These are phyloP conservation scores for Wickerhamiella sorbophila DNA, from an alignment of 805 yeast species.

Conservation along the genomic window DNA sequence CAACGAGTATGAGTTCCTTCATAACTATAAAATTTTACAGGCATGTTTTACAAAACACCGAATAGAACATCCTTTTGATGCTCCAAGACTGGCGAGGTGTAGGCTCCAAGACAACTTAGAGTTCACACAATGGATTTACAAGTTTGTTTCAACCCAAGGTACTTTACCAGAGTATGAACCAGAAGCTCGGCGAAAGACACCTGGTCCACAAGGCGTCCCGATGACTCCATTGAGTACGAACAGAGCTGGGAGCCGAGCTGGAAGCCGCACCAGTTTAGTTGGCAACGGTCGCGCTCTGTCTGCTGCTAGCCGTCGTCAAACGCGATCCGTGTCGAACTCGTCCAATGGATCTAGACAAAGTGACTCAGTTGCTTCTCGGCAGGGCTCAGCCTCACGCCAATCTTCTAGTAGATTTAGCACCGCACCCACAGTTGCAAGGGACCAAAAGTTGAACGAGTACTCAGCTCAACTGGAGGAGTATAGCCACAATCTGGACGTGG, in stretches of 20 bases:
- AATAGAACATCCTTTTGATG: constrained; percentile 63
- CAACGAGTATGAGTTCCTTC: constrained; percentile 60
- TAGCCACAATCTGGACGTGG: constrained; percentile 45
- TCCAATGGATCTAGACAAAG: background rate
- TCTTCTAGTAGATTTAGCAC: background rate
- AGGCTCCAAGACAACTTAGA: constrained; percentile 88
- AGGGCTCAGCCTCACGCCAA: background rate
- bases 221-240: too few species aligned
- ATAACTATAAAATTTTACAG: constrained; percentile 79
- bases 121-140: constrained; percentile 82
- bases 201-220: background rate
- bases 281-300: background rate
- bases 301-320: background rate
- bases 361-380: background rate
- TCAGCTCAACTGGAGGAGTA: constrained; percentile 31
- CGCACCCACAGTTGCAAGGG: background rate
- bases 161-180: constrained; percentile 57
- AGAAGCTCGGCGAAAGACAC: constrained; percentile 27
- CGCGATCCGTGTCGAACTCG: background rate
- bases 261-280: constrained; percentile 2
- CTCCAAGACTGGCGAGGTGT: constrained; percentile 71
- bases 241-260: too few species aligned
- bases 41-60: constrained; percentile 56
- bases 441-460: constrained; percentile 22
- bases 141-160: constrained; percentile 37